Conservation (phyloP, 345 rosid species). For the Acer negundo region DNA sequence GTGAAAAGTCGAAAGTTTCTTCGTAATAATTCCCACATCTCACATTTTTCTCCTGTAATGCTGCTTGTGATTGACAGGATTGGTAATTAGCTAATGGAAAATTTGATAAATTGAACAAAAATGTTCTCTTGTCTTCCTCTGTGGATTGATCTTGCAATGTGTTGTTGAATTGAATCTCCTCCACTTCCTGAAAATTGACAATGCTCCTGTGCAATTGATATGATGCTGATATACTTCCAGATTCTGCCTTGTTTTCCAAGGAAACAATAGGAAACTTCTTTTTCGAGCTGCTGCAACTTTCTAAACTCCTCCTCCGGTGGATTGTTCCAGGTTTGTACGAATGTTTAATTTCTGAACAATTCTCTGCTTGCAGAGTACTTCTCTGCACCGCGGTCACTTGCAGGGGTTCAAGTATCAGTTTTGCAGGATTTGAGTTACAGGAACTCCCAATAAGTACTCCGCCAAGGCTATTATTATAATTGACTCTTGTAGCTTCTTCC, state of each 20-base stretch:
- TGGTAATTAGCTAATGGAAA: neutral
- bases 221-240: neutral
- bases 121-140: constrained; percentile 25
- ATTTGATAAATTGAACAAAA: constrained; percentile 20
- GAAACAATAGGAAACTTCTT: neutral
- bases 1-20: neutral
- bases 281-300: constrained; percentile 18
- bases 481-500: neutral
- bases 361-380: constrained; percentile 2
- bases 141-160: neutral
- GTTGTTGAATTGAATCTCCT: constrained; percentile 18
- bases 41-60: no score
- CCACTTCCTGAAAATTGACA: constrained; percentile 21
- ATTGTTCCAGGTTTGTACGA: neutral
- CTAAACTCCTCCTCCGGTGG: neutral
- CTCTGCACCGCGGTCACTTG: neutral
- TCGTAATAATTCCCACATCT: neutral
- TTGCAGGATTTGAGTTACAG: neutral
- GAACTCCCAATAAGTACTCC: neutral
- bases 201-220: neutral
- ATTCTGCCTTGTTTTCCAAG: constrained; percentile 11
- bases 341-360: neutral
- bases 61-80: no score
- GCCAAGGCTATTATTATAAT: neutral
- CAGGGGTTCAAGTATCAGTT: neutral